A percentile compares a stretch with the other conserved stretches of the same genome.
phyloP scores from a whole-genome alignment of 768 basidiomycete genomes.

The Boletus huronensis region DNA sequence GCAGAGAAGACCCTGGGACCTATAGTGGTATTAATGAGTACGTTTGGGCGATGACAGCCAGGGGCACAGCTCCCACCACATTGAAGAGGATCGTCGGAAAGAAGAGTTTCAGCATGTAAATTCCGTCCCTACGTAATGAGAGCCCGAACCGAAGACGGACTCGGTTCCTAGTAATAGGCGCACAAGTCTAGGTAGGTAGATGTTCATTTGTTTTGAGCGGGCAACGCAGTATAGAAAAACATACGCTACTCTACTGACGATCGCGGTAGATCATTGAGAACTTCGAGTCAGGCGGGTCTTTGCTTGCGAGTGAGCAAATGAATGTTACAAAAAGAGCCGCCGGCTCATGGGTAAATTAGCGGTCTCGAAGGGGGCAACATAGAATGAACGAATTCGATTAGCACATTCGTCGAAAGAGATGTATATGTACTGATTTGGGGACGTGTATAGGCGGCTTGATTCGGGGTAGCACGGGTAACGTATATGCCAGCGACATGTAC shows the following conservation, averaged over 20 bases:
- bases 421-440: conserved; percentile 10
- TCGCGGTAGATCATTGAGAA: background rate
- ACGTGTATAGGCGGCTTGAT: conserved; percentile 6
- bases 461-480: conserved; percentile 20
- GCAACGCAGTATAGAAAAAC: background rate
- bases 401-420: conserved; percentile 3
- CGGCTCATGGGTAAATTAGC: background rate
- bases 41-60: conserved; percentile 5
- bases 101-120: background rate
- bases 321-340: background rate
- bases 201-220: conserved; percentile 3
- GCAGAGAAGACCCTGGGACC: conserved; percentile 12
- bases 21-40: conserved; percentile 6
- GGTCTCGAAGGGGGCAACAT: conserved; percentile 3
- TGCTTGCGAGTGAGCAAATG: background rate
- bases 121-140: conserved; percentile 10
- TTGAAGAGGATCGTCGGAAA: conserved; percentile 6
- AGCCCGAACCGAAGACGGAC: background rate
- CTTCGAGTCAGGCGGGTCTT: background rate
- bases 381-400: conserved; percentile 2
- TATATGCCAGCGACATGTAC: conserved; percentile 21
- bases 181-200: background rate
- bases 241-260: background rate
- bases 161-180: no score
- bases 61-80: background rate